Evolutionary conservation across 2,329 filamentous ascomycete genomes (phyloP).

Genomic region (Epichloe scottii): DNA sequence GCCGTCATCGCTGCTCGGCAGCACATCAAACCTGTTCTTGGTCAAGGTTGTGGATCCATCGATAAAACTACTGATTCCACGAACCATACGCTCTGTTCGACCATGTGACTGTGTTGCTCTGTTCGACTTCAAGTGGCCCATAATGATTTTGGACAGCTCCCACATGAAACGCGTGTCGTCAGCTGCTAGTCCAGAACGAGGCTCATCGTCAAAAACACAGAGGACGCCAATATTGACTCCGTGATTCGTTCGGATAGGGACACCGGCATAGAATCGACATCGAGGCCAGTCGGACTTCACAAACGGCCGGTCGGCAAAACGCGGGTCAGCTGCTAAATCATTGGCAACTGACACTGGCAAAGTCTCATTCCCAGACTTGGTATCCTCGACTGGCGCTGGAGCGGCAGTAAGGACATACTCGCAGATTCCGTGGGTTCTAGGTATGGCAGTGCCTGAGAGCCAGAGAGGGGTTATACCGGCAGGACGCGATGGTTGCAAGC

Average conservation of each 20-base stretch:
- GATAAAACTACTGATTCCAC: constrained; percentile 19
- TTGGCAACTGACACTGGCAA: background rate
- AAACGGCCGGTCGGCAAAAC: constrained; percentile 13
- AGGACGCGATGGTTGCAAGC: background rate
- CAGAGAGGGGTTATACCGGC: constrained; percentile 4
- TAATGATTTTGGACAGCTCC: constrained; percentile 14
- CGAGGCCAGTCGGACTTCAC: constrained; percentile 9
- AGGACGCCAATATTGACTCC: constrained; percentile 25
- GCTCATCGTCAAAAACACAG: constrained; percentile 11
- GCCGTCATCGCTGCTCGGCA: background rate
- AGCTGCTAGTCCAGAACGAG: constrained; percentile 10
- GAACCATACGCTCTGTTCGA: constrained; percentile 20
- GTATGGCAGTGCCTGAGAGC: constrained; percentile 13
- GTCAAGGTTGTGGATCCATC: constrained; percentile 8
- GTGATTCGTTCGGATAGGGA: constrained; percentile 20
- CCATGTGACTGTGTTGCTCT: constrained; percentile 12
- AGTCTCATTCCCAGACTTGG: background rate
- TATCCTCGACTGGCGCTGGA: background rate
- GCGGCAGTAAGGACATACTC: background rate
- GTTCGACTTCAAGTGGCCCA: constrained; percentile 19
- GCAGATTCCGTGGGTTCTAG: constrained; percentile 10
- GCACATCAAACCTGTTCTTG: background rate
- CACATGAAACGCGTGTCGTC: constrained; percentile 12
- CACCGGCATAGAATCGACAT: constrained; percentile 20
- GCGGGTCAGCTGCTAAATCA: constrained; percentile 11